phyloP scores from a whole-genome alignment of 1,284 basidiomycete species.

The Sparassis latifolia region DNA sequence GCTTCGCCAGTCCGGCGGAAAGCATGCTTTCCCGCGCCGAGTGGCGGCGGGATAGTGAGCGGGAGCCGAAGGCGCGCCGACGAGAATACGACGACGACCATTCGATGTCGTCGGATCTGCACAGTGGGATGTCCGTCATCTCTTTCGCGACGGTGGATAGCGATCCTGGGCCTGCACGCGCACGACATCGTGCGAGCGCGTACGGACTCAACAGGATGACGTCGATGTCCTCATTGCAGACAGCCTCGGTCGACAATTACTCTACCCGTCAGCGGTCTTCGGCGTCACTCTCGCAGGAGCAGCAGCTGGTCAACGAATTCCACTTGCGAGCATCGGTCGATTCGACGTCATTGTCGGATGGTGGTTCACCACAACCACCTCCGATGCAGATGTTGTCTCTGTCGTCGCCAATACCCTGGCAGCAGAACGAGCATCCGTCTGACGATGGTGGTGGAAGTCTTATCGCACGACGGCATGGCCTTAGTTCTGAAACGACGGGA shows the following conservation, averaged over 20 bases:
- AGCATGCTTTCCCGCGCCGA: slow-evolving; percentile 32
- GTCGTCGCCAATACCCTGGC: slow-evolving; percentile 46
- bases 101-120: slow-evolving; percentile 81
- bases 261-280: slow-evolving; percentile 72
- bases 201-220: slow-evolving; percentile 68
- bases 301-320: slow-evolving; percentile 76
- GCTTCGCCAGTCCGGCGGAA: slow-evolving; percentile 37
- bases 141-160: slow-evolving; percentile 77
- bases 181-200: slow-evolving; percentile 52
- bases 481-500: slow-evolving; percentile 21
- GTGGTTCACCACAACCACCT: slow-evolving; percentile 50
- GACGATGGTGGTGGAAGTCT: slow-evolving; percentile 19
- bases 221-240: slow-evolving; percentile 68
- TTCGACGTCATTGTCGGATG: slow-evolving; percentile 51
- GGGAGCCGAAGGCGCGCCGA: slow-evolving; percentile 72
- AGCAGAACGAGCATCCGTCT: slow-evolving; percentile 17
- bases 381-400: slow-evolving; percentile 68
- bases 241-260: slow-evolving; percentile 57
- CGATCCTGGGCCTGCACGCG: slow-evolving; percentile 72
- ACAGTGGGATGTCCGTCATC: slow-evolving; percentile 68
- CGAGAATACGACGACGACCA: slow-evolving; percentile 85
- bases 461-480: slow-evolving; percentile 19
- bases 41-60: slow-evolving; percentile 49
- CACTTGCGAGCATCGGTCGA: slow-evolving; percentile 68
- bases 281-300: slow-evolving; percentile 76